phyloP scores from a whole-genome alignment of 2,329 filamentous ascomycete genomes.

The Pleomassaria siparia region DNA sequence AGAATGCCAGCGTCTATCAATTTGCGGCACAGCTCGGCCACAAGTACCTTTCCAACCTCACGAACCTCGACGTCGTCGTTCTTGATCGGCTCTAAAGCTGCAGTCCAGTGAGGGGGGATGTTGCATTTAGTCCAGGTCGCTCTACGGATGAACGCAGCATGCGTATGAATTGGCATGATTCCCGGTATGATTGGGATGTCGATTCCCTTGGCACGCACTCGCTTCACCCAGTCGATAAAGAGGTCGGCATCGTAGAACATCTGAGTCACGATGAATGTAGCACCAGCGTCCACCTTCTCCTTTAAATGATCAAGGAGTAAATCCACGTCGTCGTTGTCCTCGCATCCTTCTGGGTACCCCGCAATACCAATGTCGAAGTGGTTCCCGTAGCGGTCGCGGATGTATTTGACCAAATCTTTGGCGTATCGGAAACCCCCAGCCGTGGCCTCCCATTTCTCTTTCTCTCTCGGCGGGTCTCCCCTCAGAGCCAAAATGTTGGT shows the following conservation, averaged over 20 bases:
- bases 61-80: conserved; percentile 93
- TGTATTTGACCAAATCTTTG: conserved; percentile 84
- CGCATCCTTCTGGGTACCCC: conserved; percentile 92
- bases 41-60: conserved; percentile 82
- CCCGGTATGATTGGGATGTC: conserved; percentile 80
- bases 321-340: conserved; percentile 88
- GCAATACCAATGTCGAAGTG: conserved; percentile 98
- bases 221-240: conserved; percentile 87
- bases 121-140: conserved; percentile 89
- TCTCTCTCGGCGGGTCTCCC: conserved; percentile 89
- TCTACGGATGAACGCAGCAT: conserved; percentile 86
- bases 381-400: conserved; percentile 74
- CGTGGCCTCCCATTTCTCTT: conserved; percentile 88
- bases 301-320: conserved; percentile 87
- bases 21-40: conserved; percentile 87
- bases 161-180: conserved; percentile 93
- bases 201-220: conserved; percentile 83
- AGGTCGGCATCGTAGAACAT: conserved; percentile 99
- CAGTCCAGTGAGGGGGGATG: conserved; percentile 78
- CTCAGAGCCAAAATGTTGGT: conserved; percentile 94
- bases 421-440: conserved; percentile 90
- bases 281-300: conserved; percentile 94
- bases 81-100: conserved; percentile 86
- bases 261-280: conserved; percentile 92
- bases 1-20: conserved; percentile 79